Evolutionary conservation across 257 asterid species (phyloP).

Genomic region (Cynanchum wilfordii): DNA sequence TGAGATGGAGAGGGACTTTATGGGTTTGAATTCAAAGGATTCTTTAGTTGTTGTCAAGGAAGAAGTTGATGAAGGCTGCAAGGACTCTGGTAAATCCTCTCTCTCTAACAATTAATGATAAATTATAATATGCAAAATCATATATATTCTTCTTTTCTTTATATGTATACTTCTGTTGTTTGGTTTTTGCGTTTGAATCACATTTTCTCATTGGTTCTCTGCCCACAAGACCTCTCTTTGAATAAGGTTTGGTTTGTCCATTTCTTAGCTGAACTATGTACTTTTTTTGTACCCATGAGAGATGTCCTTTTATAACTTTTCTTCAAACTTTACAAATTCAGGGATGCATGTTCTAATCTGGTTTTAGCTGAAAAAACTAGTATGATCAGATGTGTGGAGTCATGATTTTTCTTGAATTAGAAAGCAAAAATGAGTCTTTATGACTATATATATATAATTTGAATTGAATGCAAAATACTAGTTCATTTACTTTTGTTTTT

Average conservation of each 20-base stretch:
- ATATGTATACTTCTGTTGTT: not conserved
- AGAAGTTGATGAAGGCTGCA: slow-evolving; percentile 43
- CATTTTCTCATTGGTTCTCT: not conserved
- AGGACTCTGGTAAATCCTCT: slow-evolving; percentile 45
- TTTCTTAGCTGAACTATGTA: not conserved
- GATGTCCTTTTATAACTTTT: not conserved
- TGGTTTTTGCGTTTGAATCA: slow-evolving; percentile 6
- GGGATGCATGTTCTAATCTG: not conserved
- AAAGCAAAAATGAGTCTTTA: not conserved
- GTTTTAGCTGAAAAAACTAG: slow-evolving; percentile 3
- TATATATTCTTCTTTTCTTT: not conserved
- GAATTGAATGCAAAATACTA: not conserved
- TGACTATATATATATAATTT: not conserved
- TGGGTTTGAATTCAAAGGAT: slow-evolving; percentile 54
- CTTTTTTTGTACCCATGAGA: not conserved
- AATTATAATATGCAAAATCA: not conserved
- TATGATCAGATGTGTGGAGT: not conserved
- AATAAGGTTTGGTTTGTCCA: slow-evolving; percentile 12
- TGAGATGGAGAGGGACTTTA: slow-evolving; percentile 72
- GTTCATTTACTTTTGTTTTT: not conserved
- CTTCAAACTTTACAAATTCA: not conserved
- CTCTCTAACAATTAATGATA: not conserved
- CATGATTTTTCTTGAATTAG: not conserved
- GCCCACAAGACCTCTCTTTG: not conserved
- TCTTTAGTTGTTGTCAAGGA: slow-evolving; percentile 39